Evolutionary conservation across 257 asterid species (phyloP), one percentile per base, ranked within the genome.

Genomic region (Ocimum tenuiflorum): DNA sequence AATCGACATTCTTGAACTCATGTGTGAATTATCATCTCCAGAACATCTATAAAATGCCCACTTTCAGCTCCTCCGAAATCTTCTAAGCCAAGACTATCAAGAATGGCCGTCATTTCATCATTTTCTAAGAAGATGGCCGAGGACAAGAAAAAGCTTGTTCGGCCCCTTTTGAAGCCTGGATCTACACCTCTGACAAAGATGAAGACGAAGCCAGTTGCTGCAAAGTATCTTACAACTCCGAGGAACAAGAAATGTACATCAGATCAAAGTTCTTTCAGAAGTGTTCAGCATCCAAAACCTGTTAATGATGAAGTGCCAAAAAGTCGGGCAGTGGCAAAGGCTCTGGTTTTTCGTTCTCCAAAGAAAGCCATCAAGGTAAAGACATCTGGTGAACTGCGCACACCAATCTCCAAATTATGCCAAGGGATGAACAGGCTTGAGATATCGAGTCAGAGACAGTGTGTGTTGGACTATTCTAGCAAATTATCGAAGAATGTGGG

Each of bases 191-290:
- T n/a, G n/a, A n/a, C n/a, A n/a, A 71, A 78, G 75, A 59, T 69
- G 2, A 94, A 81, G 79, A 80, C 80, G 41, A 91, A 65, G 72
- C 88, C 79, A 12, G 95, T 94, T 73, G 84, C 96, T 49, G 80
- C 99, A 0, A 94, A 91, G 89, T 91, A 91, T 81, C 91, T 94
- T 12, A 91, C 99, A 1, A 91, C 96, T 52, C 95, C 95, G 6
- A 85, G 95, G 79, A 85, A 83, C 84, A 91, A 79, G 73, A 82
- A 72, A 18, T 66, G 80, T 69, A 66, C 42, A 33, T 72, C 78
- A 4, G 81, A 76, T 17, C 56, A 76, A 31, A 78, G 63, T 59
- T 68, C 83, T 6, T 90, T 90, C 71, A 81, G 79, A 48, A 94
- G 96, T 64, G 95, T 88, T 79, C 89, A 78, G 80, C 82, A 79